A percentile compares a stretch with the other conserved stretches of the same genome.
phyloP scores from a whole-genome alignment of 2,329 filamentous ascomycete species.

The Diplodia intermedia region DNA sequence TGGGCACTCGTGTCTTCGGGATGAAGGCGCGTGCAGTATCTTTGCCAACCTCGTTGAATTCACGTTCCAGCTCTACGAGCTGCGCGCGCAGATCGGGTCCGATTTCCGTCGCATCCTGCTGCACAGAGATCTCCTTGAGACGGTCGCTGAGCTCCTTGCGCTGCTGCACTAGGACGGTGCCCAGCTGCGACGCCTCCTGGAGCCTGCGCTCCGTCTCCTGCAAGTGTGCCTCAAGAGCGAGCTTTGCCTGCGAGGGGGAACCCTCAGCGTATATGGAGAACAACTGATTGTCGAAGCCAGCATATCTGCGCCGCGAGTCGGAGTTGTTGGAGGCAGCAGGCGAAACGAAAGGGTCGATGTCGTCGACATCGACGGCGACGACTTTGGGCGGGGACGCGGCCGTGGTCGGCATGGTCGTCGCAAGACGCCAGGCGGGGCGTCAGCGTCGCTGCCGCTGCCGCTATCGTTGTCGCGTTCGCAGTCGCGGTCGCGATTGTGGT shows the following conservation, averaged over 20 bases:
- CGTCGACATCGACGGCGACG: slow-evolving; percentile 48
- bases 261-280: slow-evolving; percentile 78
- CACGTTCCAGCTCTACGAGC: slow-evolving; percentile 85
- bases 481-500: not conserved
- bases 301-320: slow-evolving; percentile 70
- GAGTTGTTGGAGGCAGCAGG: slow-evolving; percentile 40
- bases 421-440: slow-evolving; percentile 6
- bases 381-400: slow-evolving; percentile 52
- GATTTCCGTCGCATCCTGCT: slow-evolving; percentile 74
- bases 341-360: slow-evolving; percentile 55
- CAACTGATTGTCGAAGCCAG: slow-evolving; percentile 79
- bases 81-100: slow-evolving; percentile 82
- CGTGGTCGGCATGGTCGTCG: slow-evolving; percentile 49
- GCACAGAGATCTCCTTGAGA: slow-evolving; percentile 81
- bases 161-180: slow-evolving; percentile 86
- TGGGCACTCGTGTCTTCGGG: slow-evolving; percentile 78
- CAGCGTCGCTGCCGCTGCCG: slow-evolving; percentile 4
- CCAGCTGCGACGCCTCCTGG: slow-evolving; percentile 87
- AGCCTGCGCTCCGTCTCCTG: slow-evolving; percentile 90
- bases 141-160: slow-evolving; percentile 81
- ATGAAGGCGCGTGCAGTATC: slow-evolving; percentile 90
- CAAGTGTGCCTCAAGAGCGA: slow-evolving; percentile 87
- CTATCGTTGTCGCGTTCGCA: not conserved
- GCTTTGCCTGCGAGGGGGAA: slow-evolving; percentile 85
- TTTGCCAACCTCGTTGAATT: slow-evolving; percentile 91